Evolutionary conservation across 768 basidiomycete species (phyloP).

Genomic region (Crucibulum laeve): DNA sequence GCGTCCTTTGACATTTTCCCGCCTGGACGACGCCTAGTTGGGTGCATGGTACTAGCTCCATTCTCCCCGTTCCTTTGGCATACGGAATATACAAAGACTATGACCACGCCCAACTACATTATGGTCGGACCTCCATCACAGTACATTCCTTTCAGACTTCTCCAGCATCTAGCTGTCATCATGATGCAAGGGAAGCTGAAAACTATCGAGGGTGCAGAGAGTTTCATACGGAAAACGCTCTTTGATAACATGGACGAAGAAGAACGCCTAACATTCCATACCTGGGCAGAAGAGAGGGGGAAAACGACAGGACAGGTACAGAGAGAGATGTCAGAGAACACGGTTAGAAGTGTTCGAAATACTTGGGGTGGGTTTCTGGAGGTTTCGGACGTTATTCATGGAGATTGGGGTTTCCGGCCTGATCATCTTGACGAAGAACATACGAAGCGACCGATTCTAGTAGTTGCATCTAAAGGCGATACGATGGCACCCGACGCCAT

Average conservation of each 20-base stretch:
- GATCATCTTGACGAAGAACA: constrained; percentile 39
- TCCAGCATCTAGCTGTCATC: constrained; percentile 25
- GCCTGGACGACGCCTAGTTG: constrained; percentile 38
- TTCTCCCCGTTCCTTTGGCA: constrained; percentile 44
- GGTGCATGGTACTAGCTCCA: constrained; percentile 43
- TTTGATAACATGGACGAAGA: constrained; percentile 33
- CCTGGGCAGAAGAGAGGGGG: constrained; percentile 37
- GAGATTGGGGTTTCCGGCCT: constrained; percentile 48
- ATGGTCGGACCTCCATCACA: constrained; percentile 38
- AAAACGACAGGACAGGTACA: constrained; percentile 39
- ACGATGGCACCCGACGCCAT: constrained; percentile 33
- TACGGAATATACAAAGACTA: constrained; percentile 35
- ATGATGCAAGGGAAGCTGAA: constrained; percentile 29
- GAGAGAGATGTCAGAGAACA: constrained; percentile 33
- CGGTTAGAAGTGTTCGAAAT: constrained; percentile 40
- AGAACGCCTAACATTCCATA: constrained; percentile 30
- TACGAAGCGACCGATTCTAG: constrained; percentile 36
- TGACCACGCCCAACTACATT: constrained; percentile 46
- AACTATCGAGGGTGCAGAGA: constrained; percentile 34
- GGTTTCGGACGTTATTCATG: constrained; percentile 34
- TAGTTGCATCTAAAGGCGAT: constrained; percentile 41
- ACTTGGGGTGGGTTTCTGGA: constrained; percentile 52
- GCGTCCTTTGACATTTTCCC: constrained; percentile 48
- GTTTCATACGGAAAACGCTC: constrained; percentile 29
- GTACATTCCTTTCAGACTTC: constrained; percentile 34